Base-by-base conservation (phyloP, 495 filamentous ascomycete genomes). In the Podospora didyma region DNA sequence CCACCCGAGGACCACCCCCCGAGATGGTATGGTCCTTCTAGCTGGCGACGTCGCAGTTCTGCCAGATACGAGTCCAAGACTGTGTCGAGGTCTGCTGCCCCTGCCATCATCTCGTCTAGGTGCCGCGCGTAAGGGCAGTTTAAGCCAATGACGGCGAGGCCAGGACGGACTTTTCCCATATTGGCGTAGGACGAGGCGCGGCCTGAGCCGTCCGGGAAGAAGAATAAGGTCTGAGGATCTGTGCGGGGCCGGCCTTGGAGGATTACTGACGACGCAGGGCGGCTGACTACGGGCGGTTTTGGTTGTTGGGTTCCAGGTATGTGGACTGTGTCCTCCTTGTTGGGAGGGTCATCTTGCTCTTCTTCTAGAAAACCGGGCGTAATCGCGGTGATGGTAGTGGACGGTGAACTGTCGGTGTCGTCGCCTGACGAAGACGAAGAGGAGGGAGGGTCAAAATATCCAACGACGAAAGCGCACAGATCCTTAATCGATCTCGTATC, bases 1-100 rank as follows among this genome's bases (percentile, higher is more conserved):
- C 87, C 87, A 53, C 87, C 87, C 17, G 85, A 85, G 17, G 85
- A 88, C 87, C 87, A 90, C 21, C 82, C 82, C 22, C 77, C 82
- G 16, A 86, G 51, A 54, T 70, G 51, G 54, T 84, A 86, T 0
- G 82, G 81, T 2, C 82, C 82, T 0, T 63, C 17, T 2, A 75
- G 73, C 56, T 78, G 79, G 20, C 71, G 70, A 0, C 69, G 66
- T 12, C 69, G 69, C 41, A 85, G 73, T 49, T 79, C 79, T 3
- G 44, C 26, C 3, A 77, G 22, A 46, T 76, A 84, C 3, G 53
- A 39, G 0, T 52, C 46, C 72, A 53, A 65, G 67, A 60, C 20
- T 1, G 11, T 12, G 9, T 47, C 45, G 45, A 22, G 12, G 17
- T 9, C 10, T 3, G 10, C 7, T 6, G 45, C 20, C 7, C 12